These are phyloP conservation scores for Panus rudis DNA, from an alignment of 768 basidiomycete genomes.

Conservation along the genomic window DNA sequence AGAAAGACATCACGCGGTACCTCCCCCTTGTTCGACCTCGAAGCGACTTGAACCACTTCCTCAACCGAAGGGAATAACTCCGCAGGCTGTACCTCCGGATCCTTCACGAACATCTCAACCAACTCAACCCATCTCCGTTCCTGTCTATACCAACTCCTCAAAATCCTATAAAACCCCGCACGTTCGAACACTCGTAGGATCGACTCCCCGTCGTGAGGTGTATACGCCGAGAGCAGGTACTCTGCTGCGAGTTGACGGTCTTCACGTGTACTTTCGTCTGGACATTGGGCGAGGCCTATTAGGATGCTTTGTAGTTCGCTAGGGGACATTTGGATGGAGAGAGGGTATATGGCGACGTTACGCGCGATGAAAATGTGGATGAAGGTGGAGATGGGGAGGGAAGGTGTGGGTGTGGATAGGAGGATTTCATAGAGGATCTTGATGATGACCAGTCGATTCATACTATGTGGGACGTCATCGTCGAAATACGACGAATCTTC, in stretches of 20 bases:
- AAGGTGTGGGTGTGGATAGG: constrained; percentile 44
- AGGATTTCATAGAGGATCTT: constrained; percentile 76
- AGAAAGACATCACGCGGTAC: constrained; percentile 50
- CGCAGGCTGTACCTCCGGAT: constrained; percentile 50
- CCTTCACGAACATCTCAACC: constrained; percentile 66
- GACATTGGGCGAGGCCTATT: constrained; percentile 67
- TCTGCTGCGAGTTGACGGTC: constrained; percentile 94
- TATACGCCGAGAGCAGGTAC: constrained; percentile 87
- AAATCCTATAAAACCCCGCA: constrained; percentile 88
- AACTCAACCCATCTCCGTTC: constrained; percentile 73
- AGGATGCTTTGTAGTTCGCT: constrained; percentile 71
- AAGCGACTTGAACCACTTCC: constrained; percentile 47
- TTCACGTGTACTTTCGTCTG: constrained; percentile 73
- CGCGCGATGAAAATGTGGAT: constrained; percentile 94
- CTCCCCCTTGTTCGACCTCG: constrained; percentile 37
- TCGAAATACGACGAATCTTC: constrained; percentile 85
- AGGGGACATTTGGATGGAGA: constrained; percentile 66
- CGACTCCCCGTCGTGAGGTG: constrained; percentile 68
- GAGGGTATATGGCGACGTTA: constrained; percentile 94
- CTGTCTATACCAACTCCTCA: constrained; percentile 72
- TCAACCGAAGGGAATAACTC: constrained; percentile 66
- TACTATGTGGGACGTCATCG: constrained; percentile 61
- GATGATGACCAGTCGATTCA: constrained; percentile 76
- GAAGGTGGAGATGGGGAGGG: constrained; percentile 66
- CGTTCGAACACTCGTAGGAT: constrained; percentile 64